Percentiles rank a stretch among this genome's conserved stretches.
phyloP scores from a whole-genome alignment of 208 protist species.

The Trypanosoma cruzi region DNA sequence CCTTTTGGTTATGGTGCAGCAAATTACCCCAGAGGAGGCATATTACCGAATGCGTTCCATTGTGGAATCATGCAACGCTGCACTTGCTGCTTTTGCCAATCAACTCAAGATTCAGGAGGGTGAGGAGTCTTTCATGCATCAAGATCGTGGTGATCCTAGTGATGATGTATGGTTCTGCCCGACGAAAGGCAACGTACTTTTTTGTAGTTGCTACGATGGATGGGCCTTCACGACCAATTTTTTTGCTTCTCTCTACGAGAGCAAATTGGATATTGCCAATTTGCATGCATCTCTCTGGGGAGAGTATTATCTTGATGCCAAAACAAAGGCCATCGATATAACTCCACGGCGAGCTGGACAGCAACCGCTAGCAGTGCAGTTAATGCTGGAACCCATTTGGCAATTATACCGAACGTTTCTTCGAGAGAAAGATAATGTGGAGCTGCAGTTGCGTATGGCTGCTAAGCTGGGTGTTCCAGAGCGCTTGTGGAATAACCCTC shows the following conservation, averaged over 20 bases:
- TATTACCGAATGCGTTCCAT: slow-evolving; percentile 94
- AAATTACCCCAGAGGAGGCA: slow-evolving; percentile 89
- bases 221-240: slow-evolving; percentile 90
- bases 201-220: slow-evolving; percentile 96
- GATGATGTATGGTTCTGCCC: slow-evolving; percentile 97
- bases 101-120: slow-evolving; percentile 79
- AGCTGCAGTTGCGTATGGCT: slow-evolving; percentile 57
- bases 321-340: slow-evolving; percentile 90
- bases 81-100: slow-evolving; percentile 81
- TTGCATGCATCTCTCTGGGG: slow-evolving; percentile 96
- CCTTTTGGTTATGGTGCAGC: slow-evolving; percentile 94
- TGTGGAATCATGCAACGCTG: slow-evolving; percentile 94
- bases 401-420: slow-evolving; percentile 93
- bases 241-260: slow-evolving; percentile 93
- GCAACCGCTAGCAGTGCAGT: slow-evolving; percentile 94
- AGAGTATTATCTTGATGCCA: slow-evolving; percentile 95
- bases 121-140: slow-evolving; percentile 77
- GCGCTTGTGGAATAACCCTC: slow-evolving; percentile 77
- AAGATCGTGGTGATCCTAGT: slow-evolving; percentile 65
- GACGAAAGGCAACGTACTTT: slow-evolving; percentile 97
- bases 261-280: slow-evolving; percentile 68
- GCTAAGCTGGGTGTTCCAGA: slow-evolving; percentile 73
- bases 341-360: slow-evolving; percentile 76
- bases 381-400: slow-evolving; percentile 97
- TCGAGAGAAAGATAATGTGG: slow-evolving; percentile 73